phyloP scores from a whole-genome alignment of 208 protist species.

The Borovskyia barvae region DNA sequence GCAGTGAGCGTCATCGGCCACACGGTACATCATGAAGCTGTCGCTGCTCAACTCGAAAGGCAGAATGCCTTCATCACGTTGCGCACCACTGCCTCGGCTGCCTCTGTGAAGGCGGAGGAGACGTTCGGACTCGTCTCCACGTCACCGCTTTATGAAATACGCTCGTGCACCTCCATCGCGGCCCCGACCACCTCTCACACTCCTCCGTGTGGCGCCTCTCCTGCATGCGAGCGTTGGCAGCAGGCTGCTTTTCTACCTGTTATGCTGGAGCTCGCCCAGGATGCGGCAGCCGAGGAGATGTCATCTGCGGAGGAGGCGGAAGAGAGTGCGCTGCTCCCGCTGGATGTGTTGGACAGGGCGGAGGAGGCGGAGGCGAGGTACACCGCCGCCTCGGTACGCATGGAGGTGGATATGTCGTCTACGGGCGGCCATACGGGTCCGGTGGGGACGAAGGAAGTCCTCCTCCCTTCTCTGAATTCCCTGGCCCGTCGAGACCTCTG shows the following conservation, averaged over 20 bases:
- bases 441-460: conserved; percentile 31
- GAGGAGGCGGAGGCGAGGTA: conserved; percentile 11
- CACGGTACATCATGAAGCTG: conserved; percentile 35
- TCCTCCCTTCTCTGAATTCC: conserved; percentile 35
- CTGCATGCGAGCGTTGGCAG: conserved; percentile 22
- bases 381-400: conserved; percentile 23
- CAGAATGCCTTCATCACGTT: conserved; percentile 36
- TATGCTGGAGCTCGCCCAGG: conserved; percentile 46
- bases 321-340: conserved; percentile 6
- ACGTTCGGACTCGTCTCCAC: conserved; percentile 35
- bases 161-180: background rate
- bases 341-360: conserved; percentile 12
- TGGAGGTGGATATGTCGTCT: conserved; percentile 33
- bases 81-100: conserved; percentile 26
- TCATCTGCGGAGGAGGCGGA: conserved; percentile 16
- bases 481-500: conserved; percentile 44
- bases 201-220: background rate
- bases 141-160: conserved; percentile 35
- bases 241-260: conserved; percentile 48
- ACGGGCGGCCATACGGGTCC: conserved; percentile 6
- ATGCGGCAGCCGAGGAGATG: conserved; percentile 21
- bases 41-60: conserved; percentile 31
- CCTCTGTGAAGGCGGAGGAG: conserved; percentile 33
- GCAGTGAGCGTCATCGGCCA: conserved; percentile 47
- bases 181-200: background rate